These are phyloP conservation scores for Xylariales sp. DNA, from an alignment of 2,329 filamentous ascomycete species.

Conservation along the genomic window DNA sequence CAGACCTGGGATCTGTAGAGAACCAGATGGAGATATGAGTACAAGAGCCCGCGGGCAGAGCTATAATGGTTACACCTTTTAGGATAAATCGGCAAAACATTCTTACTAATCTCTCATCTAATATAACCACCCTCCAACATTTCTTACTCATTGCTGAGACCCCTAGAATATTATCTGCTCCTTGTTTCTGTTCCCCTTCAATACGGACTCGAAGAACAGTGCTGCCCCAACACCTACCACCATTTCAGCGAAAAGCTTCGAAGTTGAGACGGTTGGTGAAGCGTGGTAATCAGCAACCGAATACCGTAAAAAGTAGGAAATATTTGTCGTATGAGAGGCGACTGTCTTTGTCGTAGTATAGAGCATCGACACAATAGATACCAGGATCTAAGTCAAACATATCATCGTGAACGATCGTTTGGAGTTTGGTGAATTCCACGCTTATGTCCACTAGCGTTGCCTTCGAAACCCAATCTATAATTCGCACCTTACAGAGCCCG, in stretches of 20 bases:
- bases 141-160: neutral
- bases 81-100: no score
- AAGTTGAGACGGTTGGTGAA: neutral
- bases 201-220: neutral
- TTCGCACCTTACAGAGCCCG: neutral
- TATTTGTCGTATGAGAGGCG: neutral
- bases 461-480: neutral
- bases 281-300: neutral
- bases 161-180: no score
- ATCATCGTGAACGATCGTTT: neutral
- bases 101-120: no score
- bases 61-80: no score
- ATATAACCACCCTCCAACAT: neutral
- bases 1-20: neutral
- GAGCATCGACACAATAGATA: slow-evolving; percentile 5
- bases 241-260: neutral
- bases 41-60: neutral
- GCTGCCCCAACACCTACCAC: no score
- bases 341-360: neutral
- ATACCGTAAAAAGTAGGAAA: neutral
- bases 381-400: neutral
- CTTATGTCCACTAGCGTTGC: neutral
- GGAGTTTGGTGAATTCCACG: neutral
- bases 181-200: neutral
- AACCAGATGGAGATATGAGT: neutral